phyloP scores from a whole-genome alignment of 2,329 filamentous ascomycete genomes.

The Mollisia scopiformis region DNA sequence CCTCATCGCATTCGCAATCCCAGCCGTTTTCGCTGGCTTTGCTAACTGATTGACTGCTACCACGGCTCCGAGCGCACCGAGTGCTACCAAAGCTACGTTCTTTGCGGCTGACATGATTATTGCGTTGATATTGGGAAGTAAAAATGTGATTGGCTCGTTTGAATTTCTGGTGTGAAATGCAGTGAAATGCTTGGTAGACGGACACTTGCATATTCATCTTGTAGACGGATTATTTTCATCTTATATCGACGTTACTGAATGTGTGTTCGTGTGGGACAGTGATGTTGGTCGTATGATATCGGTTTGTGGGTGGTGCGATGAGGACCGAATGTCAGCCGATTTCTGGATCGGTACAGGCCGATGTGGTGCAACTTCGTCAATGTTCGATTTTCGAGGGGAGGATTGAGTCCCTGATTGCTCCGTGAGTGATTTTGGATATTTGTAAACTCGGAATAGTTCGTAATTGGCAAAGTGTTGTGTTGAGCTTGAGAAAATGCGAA shows the following conservation, averaged over 20 bases:
- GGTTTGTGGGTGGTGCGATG: neutral
- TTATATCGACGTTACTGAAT: neutral
- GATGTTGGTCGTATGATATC: no score
- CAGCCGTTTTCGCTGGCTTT: conserved; percentile 18
- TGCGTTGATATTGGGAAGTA: neutral
- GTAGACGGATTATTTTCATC: neutral
- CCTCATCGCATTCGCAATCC: conserved; percentile 20
- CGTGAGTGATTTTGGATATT: no score
- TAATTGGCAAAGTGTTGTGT: no score
- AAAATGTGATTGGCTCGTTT: neutral
- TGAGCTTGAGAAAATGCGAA: no score
- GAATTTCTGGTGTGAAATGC: neutral
- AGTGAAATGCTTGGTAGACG: neutral
- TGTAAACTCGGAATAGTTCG: no score
- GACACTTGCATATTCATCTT: neutral
- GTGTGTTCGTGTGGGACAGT: neutral
- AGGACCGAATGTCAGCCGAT: neutral
- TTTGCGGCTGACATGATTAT: conserved; percentile 9
- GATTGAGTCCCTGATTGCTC: neutral
- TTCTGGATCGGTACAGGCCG: neutral
- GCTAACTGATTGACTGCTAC: conserved; percentile 16
- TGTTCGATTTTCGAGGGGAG: neutral
- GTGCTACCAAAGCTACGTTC: conserved; percentile 19
- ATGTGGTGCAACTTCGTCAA: neutral
- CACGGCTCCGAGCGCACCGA: conserved; percentile 21